Base-by-base conservation (phyloP, 2,329 filamentous ascomycete genomes). In the Aspergillus sergii region DNA sequence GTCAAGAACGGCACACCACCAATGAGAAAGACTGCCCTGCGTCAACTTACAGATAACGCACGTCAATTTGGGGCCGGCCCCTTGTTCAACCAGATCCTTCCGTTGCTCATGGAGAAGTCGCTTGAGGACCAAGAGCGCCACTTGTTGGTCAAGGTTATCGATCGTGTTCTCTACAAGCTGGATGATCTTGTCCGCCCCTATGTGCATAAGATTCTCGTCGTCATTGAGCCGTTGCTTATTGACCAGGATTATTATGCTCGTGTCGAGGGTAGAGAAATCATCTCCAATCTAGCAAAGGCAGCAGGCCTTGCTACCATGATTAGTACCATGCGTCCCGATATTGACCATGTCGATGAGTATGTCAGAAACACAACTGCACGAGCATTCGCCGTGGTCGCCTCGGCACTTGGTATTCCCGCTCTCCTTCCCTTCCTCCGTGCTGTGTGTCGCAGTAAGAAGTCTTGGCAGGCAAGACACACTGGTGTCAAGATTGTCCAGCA, bases 401-500 rank as follows among this genome's bases (percentile, higher is more conserved):
- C 94, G 23, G 95, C 95, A 21, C 88, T 99, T 8, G 95, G 95
- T 56, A 99, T 99, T 61, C 95, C 95, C 3, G 94, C 95, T 11
- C 87, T 99, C 54, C 87, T 99, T 30, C 95, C 95, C 2, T 99
- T 99, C 84, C 83, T 99, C 48, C 89, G 94, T 72, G 95, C 96
- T 64, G 95, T 99, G 21, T 99, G 95, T 77, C 90, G 93, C 76
- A 97, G 93, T 81, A 98, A 98, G 81, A 99, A 99, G 80, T 98
- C 95, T 61, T 99, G 95, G 95, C 94, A 98, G 77, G 95, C 95
- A 59, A 87, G 95, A 66, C 95, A 99, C 77, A 99, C 95, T 2
- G 95, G 95, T 81, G 95, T 99, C 68, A 99, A 99, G 84, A 99
- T 99, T 75, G 92, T 99, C 19, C 95, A 99, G 78, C 95, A 99